Base-by-base conservation (phyloP, 2,329 filamentous ascomycete species). In the Talaromyces sp. region DNA sequence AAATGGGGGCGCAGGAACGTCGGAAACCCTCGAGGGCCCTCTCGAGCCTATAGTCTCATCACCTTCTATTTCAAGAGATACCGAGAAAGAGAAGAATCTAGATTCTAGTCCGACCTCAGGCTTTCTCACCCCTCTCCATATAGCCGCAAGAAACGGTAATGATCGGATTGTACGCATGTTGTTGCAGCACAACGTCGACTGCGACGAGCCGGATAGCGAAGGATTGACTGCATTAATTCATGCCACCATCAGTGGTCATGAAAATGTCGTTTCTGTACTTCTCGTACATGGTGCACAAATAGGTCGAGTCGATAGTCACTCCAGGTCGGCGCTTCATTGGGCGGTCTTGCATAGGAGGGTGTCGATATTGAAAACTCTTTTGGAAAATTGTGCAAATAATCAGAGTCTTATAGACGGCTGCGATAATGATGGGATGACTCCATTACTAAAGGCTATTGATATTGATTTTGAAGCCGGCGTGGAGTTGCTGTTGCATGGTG, bases 401-500 rank as follows among this genome's bases (percentile, higher is more conserved):
- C 55, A 25, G 15, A 42, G 13, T 28, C 19, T 60, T 47, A 56
- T 60, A 13, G 58, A 60, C 39, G 10, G 9, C 1, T 60, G 60
- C 44, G 60, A 65, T 33, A 59, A 44, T 19, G 8, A 60, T 6
- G 68, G 67, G 0, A 68, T 65, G 60, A 71, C 68, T 7, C 60
- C 70, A 32, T 60, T 71, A 25, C 69, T 71, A 62, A 66, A 67
- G 57, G 69, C 69, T 19, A 61, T 67, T 13, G 65, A 67, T 30
- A 63, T 62, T 25, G 67, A 64, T 10, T 62, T 66, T 36, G 65
- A 66, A 58, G 59, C 64, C 15, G 63, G 68, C 36, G 66, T 71
- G 33, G 39, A 59, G 17, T 49, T 66, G 7, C 63, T 72, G 4
- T 61, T 71, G 15, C 54, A 67, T 33, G 51, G 36, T 17, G 69